A percentile compares a stretch with the other conserved stretches of the same genome.
Conservation (phyloP, 495 filamentous ascomycete species). For the Lasiosphaeris hirsuta region DNA sequence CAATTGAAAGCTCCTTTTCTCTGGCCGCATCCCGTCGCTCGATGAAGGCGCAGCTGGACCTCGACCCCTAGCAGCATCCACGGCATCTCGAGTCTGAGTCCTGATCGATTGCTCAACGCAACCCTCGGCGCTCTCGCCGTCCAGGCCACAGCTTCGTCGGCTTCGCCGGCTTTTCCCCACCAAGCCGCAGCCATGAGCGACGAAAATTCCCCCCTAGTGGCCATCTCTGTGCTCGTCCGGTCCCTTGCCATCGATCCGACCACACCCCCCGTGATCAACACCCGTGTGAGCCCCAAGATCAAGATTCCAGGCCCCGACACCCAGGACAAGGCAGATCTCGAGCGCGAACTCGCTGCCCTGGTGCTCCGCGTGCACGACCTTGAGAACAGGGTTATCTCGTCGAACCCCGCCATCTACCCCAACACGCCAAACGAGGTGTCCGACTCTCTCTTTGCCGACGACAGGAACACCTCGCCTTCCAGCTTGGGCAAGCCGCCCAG, state of each 20-base stretch:
- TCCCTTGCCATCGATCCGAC: constrained; percentile 53
- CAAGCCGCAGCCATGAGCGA: constrained; percentile 48
- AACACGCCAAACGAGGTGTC: constrained; percentile 59
- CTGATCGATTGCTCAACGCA: constrained; percentile 4
- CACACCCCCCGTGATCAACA: constrained; percentile 25
- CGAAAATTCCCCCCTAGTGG: constrained; percentile 57
- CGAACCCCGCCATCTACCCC: constrained; percentile 52
- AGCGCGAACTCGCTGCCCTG: constrained; percentile 67
- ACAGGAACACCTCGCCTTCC: constrained; percentile 22
- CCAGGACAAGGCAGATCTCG: constrained; percentile 63
- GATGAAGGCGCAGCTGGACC: background rate
- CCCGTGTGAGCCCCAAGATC: constrained; percentile 42
- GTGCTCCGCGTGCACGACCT: constrained; percentile 64
- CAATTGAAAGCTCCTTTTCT: background rate
- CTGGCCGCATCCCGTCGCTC: background rate
- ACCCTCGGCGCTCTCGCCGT: constrained; percentile 6
- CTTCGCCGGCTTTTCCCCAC: background rate
- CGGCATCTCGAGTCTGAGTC: background rate
- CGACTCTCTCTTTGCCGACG: constrained; percentile 53
- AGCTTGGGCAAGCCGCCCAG: constrained; percentile 14
- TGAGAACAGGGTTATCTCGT: constrained; percentile 59
- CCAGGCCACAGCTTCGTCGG: constrained; percentile 17
- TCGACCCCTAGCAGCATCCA: background rate
- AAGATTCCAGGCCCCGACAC: constrained; percentile 63
- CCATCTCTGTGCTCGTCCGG: constrained; percentile 60